Conservation (phyloP, 352 stramenopile species). For the Phytophthora syringae region DNA sequence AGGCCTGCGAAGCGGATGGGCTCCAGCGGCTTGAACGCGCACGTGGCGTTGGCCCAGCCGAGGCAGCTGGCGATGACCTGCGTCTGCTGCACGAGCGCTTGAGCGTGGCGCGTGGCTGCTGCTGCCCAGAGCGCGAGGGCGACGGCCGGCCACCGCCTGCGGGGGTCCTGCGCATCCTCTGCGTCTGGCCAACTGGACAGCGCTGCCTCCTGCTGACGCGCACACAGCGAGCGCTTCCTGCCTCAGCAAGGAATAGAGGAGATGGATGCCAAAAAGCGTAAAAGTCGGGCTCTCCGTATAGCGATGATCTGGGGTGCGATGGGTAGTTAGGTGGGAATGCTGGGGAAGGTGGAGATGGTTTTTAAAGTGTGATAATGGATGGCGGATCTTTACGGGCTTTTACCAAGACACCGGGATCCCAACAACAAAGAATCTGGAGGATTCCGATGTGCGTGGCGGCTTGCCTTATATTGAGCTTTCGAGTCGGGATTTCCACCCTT, state of each 20-base stretch:
- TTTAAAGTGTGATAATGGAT: constrained; percentile 8
- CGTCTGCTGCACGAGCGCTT: constrained; percentile 60
- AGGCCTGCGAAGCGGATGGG: constrained; percentile 53
- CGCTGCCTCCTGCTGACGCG: neutral
- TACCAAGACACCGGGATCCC: too few relatives aligned
- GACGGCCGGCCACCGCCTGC: constrained; percentile 12
- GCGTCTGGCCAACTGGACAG: neutral
- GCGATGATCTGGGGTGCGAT: constrained; percentile 5
- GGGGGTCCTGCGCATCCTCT: neutral
- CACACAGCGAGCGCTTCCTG: too few relatives aligned
- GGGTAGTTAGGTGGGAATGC: too few relatives aligned
- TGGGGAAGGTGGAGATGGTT: too few relatives aligned
- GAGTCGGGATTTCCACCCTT: too few relatives aligned
- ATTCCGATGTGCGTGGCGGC: too few relatives aligned
- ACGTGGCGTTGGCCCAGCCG: constrained; percentile 57
- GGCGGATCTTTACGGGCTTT: constrained; percentile 21
- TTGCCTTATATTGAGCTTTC: too few relatives aligned
- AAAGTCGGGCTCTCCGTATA: constrained; percentile 7
- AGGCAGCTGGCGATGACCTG: constrained; percentile 69
- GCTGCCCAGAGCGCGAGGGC: constrained; percentile 11
- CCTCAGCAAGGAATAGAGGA: constrained; percentile 19
- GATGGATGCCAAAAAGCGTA: constrained; percentile 14
- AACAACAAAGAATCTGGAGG: too few relatives aligned
- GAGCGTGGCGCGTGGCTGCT: neutral
- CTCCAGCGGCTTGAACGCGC: constrained; percentile 57